Evolutionary conservation across 345 rosid species (phyloP), one percentile per base, ranked within the genome.

Genomic region (Aquilaria sinensis): DNA sequence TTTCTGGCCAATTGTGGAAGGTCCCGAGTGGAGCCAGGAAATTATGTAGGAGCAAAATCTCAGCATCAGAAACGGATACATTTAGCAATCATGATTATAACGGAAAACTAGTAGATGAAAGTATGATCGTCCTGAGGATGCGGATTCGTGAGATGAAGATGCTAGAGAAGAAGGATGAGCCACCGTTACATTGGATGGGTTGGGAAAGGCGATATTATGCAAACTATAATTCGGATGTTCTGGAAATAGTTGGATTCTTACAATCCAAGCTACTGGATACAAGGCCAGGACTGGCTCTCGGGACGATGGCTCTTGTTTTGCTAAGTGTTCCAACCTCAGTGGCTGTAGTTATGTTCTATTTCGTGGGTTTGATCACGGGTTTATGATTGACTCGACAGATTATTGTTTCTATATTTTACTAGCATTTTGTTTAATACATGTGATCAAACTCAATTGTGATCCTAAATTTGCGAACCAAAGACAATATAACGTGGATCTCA

Each of bases 271-370:
- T 84, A 31, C 75, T 84, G 81, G 73, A 68, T 55, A 41, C 58
- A 6, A 70, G 89, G 48, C 83, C 89, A 6, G n/a, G 75, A 51
- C 70, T 81, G 53, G 89, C 69, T 56, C 51, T 84, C 12, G 82
- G 71, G 23, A 54, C 68, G 61, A 30, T 63, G 3, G 64, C 57
- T 33, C 32, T 76, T 32, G 41, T 78, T 14, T 51, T 55, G 14
- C 10, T 69, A 23, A 66, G 70, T 3, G 46, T 78, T 7, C 66
- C 75, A 0, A 43, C 73, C 6, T 64, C 81, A 3, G 30, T 52
- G 2, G 51, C 14, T 23, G 29, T 31, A 30, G 46, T 49, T 30
- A 45, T 64, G 53, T 45, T 54, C 55, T 52, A 64, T 46, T 37
- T 37, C 8, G 43, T 37, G 43, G 43, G 43, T 37, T 37, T 37